These are phyloP conservation scores for Backusella westeae DNA, from an alignment of 192 early-diverging fungal genomes.

Conservation along the genomic window DNA sequence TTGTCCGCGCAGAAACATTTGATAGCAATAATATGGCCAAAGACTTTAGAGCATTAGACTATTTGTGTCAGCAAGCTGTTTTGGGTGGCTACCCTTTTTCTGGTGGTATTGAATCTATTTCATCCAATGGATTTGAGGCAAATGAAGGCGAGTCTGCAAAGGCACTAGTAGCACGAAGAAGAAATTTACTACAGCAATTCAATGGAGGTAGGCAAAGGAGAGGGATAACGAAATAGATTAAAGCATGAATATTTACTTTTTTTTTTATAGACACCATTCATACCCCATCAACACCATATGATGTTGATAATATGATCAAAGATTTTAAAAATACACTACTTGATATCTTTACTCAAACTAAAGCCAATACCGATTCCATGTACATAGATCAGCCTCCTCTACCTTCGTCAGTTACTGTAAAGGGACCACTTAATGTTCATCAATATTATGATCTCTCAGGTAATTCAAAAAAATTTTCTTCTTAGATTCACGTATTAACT, in stretches of 20 bases:
- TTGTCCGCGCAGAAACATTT: constrained; percentile 16
- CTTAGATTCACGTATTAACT: not conserved
- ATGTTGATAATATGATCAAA: constrained; percentile 21
- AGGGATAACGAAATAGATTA: not conserved
- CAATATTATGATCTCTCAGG: constrained; percentile 43
- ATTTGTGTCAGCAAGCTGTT: constrained; percentile 49
- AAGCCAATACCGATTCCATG: constrained; percentile 2
- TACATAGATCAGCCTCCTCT: constrained; percentile 17
- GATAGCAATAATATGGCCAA: not conserved
- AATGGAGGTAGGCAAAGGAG: constrained; percentile 34
- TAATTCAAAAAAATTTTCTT: constrained; percentile 12
- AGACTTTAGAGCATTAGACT: constrained; percentile 38
- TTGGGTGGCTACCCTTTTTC: constrained; percentile 52
- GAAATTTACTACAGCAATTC: constrained; percentile 38
- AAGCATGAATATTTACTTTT: not conserved
- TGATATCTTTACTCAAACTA: constrained; percentile 31
- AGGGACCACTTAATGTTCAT: constrained; percentile 43
- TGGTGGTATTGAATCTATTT: constrained; percentile 43
- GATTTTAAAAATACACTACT: constrained; percentile 29
- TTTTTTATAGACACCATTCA: constrained; percentile 23
- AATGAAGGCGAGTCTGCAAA: constrained; percentile 48
- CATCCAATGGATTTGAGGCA: constrained; percentile 44
- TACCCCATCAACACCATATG: constrained; percentile 25
- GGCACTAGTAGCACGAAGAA: constrained; percentile 42
- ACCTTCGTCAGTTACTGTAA: constrained; percentile 28